Base-by-base conservation (phyloP, 768 basidiomycete genomes). In the Wakefieldia striispora region DNA sequence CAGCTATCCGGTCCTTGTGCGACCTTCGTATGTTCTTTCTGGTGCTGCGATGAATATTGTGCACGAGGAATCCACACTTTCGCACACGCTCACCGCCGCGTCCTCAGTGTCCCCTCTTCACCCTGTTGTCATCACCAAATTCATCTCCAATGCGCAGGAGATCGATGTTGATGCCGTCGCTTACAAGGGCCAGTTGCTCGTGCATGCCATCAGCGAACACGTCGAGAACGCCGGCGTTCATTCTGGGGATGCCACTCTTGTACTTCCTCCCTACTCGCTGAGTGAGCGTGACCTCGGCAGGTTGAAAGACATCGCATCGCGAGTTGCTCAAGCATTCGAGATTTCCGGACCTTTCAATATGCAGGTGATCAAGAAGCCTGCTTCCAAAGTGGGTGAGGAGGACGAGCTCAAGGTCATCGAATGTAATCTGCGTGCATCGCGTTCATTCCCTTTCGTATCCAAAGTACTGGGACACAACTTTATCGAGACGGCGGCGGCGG, bases 11-110 rank as follows among this genome's bases (percentile, higher is more conserved):
- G 95, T 98, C 54, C 87, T 99, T 45, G 93, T 99, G 62, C 92
- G 97, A 36, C 97, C 97, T 4, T 98, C 95, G 0, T 98, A 98
- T 70, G 95, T 98, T 38, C 84, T 98, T 21, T 99, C 97, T 9
- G 97, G 97, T 43, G 95, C 97, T 38, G 97, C 97, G 14, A 99
- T 99, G 97, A 99, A 97, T 70, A 95, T 98, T 35, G 92, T 98
- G 19, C 88, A 88, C 65, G 92, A 97, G 65, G 93, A 95, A 67
- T 79, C 90, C 12, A 73, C 82, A 14, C 79, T 99, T 33, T 88
- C 95, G 57, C 86, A 95, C 70, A 95, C 91, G 58, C 83, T 99
- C 40, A 94, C 94, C n/a, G 93, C 93, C 19, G 97, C 97, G 13
- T 93, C 95, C 27, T 83, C 87, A 39, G 97, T 98, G 47, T 98